Base-by-base conservation (phyloP, 2,329 filamentous ascomycete genomes). In the Pseudogymnoascus sp. region DNA sequence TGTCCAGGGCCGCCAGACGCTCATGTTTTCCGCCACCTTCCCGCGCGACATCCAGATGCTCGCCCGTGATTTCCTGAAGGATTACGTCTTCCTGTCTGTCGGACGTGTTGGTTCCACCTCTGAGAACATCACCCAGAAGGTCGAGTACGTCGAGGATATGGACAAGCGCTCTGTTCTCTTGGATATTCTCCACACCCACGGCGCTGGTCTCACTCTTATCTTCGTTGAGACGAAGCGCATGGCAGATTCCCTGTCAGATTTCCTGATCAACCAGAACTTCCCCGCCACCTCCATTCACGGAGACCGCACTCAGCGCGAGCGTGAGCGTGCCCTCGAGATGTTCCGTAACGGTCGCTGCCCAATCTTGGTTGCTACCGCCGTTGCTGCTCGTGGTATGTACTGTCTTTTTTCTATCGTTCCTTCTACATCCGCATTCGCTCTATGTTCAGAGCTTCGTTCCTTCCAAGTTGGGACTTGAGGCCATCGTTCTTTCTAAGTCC, bases 11-110 rank as follows among this genome's bases (percentile, higher is more conserved):
- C 93, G 95, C 74, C 95, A 99, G 80, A 99, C 95, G 63, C 93
- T 99, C 82, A 99, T 99, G 95, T 99, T 99, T 78, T 99, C 95
- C 42, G 95, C 95, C 77, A 99, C 95, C 66, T 99, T 99, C 86
- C 95, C 95, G 66, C 91, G 93, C 71, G 95, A 99, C 77, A 99
- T 99, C 64, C 95, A 99, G 83, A 96, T 97, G 90, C 89, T 99
- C 65, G 95, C 95, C 66, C 89, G 95, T 73, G 95, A 99, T 77
- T 99, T 99, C 85, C 81, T 99, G 75, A 97, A 96, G 83, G 95
- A 99, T 75, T 99, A 99, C 81, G 87, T 99, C 74, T 99, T 99
- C 86, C 84, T 99, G 73, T 99, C 95, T 14, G 95, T 99, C 70
- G 95, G 93, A 73, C 93, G 95, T 85, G 95, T 97, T 66, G 95